These are phyloP conservation scores for Cladophialophora bantiana DNA, from an alignment of 2,329 filamentous ascomycete species.

Conservation along the genomic window DNA sequence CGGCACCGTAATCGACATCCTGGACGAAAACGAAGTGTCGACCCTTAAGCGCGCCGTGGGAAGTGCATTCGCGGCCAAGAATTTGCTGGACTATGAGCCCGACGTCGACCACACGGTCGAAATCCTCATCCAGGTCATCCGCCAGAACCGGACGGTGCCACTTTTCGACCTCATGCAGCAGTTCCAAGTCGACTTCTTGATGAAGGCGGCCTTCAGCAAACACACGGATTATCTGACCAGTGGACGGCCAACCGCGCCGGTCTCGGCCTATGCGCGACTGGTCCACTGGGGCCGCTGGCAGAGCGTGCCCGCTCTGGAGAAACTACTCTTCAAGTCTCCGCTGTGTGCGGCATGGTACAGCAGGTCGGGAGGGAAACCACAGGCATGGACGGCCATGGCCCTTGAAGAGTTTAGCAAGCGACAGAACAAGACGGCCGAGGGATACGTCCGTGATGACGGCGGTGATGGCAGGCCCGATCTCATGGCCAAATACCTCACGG, in stretches of 20 bases:
- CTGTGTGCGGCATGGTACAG: conserved; percentile 47
- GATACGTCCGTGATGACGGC: conserved; percentile 1
- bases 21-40: conserved; percentile 27
- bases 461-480: conserved; percentile 19
- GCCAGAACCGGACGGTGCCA: conserved; percentile 9
- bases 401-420: conserved; percentile 23
- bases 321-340: conserved; percentile 75
- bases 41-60: conserved; percentile 24
- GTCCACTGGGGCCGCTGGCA: conserved; percentile 26
- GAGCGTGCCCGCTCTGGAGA: conserved; percentile 22
- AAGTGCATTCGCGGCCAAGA: conserved; percentile 26
- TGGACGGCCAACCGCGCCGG: conserved; percentile 57
- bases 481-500: conserved; percentile 22
- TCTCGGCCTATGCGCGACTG: conserved; percentile 36
- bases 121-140: conserved; percentile 11
- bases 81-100: conserved; percentile 25
- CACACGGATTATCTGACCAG: conserved; percentile 75
- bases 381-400: conserved; percentile 24
- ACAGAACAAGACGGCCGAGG: background rate
- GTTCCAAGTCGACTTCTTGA: conserved; percentile 77
- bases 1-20: conserved; percentile 30
- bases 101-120: conserved; percentile 20
- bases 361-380: conserved; percentile 17
- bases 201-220: conserved; percentile 57
- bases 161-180: conserved; percentile 70